phyloP scores from a whole-genome alignment of 2,329 filamentous ascomycete species.

The Microascus cirrosus region DNA sequence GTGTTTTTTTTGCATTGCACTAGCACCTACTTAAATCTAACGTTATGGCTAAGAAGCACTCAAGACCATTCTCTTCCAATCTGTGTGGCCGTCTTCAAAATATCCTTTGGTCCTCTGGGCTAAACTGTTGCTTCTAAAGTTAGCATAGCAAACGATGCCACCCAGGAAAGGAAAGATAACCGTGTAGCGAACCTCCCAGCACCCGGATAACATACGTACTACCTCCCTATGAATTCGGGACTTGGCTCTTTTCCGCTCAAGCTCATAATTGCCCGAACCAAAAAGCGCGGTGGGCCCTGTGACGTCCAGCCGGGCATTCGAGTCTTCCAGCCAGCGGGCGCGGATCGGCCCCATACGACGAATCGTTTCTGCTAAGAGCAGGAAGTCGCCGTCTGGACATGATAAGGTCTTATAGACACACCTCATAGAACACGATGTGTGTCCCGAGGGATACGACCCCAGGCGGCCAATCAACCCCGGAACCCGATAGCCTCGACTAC shows the following conservation, averaged over 20 bases:
- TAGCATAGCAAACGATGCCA: too few relatives aligned
- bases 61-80: too few relatives aligned
- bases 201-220: too few relatives aligned
- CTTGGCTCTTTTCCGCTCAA: too few relatives aligned
- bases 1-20: not conserved
- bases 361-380: not conserved
- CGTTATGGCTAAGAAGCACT: too few relatives aligned
- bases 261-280: not conserved
- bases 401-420: not conserved
- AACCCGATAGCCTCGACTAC: constrained; percentile 7
- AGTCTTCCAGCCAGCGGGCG: not conserved
- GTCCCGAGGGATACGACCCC: not conserved
- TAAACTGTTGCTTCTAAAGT: too few relatives aligned
- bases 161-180: too few relatives aligned
- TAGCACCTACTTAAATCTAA: not conserved
- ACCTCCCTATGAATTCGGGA: too few relatives aligned
- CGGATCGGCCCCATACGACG: not conserved
- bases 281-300: not conserved
- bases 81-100: too few relatives aligned
- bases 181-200: too few relatives aligned
- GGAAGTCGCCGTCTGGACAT: not conserved
- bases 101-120: too few relatives aligned
- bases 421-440: not conserved
- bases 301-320: not conserved
- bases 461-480: not conserved